A percentile compares a stretch with the other conserved stretches of the same genome.
Conservation (phyloP, 2,329 filamentous ascomycete genomes). For the Fonsecaea erecta region DNA sequence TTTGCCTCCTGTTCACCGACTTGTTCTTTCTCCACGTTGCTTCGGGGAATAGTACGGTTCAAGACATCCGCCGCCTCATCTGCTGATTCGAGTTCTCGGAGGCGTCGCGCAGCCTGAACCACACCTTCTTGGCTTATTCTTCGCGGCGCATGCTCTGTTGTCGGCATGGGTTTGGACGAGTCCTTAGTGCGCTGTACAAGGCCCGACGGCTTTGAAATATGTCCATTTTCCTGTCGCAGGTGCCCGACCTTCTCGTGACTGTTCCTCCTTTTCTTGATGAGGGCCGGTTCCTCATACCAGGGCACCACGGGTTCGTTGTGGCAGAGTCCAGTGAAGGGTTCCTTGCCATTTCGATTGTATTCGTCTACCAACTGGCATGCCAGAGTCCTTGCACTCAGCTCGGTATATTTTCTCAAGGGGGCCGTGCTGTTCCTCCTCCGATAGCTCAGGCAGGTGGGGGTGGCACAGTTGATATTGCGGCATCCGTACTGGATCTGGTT, state of each 20-base stretch:
- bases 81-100: slow-evolving; percentile 13
- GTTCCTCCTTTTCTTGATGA: slow-evolving; percentile 27
- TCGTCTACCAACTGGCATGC: slow-evolving; percentile 80
- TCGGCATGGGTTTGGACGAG: background rate
- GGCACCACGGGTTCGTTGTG: slow-evolving; percentile 36
- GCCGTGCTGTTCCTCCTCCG: slow-evolving; percentile 69
- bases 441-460: slow-evolving; percentile 79
- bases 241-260: slow-evolving; percentile 21
- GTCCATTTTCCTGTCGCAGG: slow-evolving; percentile 20
- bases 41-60: background rate
- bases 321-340: slow-evolving; percentile 49
- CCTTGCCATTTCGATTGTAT: slow-evolving; percentile 53
- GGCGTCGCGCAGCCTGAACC: slow-evolving; percentile 21
- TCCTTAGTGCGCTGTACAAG: slow-evolving; percentile 16
- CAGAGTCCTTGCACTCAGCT: slow-evolving; percentile 78
- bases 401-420: slow-evolving; percentile 77
- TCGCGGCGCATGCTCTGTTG: slow-evolving; percentile 11
- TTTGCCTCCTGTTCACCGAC: background rate
- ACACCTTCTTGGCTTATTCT: slow-evolving; percentile 22
- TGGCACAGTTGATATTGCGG: slow-evolving; percentile 68
- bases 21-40: background rate
- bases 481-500: slow-evolving; percentile 83
- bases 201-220: slow-evolving; percentile 3
- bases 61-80: slow-evolving; percentile 16
- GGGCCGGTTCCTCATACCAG: slow-evolving; percentile 34